A percentile compares a stretch with the other conserved stretches of the same genome.
Conservation (phyloP, 139 green algal genomes). For the Desmodesmus armatus region DNA sequence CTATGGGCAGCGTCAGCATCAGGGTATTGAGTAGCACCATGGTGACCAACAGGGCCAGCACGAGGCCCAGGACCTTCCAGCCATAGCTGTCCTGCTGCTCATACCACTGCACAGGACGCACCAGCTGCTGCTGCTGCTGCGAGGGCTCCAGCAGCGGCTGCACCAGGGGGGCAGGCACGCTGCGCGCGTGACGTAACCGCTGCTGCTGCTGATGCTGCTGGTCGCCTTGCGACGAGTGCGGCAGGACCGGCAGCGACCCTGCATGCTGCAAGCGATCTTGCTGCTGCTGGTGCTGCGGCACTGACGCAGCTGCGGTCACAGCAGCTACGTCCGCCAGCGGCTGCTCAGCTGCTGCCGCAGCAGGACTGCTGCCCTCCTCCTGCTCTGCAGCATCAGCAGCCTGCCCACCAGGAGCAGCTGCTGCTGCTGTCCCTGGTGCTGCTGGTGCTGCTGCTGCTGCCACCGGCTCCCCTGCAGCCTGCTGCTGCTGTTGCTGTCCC, state of each 20-base stretch:
- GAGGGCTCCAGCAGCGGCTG: neutral
- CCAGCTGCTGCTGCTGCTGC: conserved; percentile 31
- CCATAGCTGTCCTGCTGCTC: conserved; percentile 30
- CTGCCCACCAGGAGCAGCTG: neutral
- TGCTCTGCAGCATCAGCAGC: neutral
- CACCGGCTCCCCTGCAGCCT: neutral
- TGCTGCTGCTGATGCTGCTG: conserved; percentile 31
- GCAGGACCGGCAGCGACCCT: no score
- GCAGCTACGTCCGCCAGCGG: neutral
- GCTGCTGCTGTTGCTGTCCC: neutral
- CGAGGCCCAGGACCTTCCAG: conserved; percentile 7
- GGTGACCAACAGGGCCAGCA: neutral
- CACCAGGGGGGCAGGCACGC: no score
- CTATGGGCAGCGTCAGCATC: conserved; percentile 31
- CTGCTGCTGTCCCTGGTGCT: neutral
- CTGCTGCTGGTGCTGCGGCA: neutral
- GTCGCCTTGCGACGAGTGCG: neutral
- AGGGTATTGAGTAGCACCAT: neutral
- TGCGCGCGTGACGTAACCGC: no score
- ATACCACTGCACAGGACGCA: conserved; percentile 39
- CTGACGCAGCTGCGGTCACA: neutral
- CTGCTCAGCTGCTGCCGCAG: conserved; percentile 17
- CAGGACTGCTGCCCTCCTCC: neutral
- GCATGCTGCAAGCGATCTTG: neutral
- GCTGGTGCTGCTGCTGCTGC: neutral